Conservation (phyloP, 192 early-diverging fungal species). For the Bifiguratus adelaidae region DNA sequence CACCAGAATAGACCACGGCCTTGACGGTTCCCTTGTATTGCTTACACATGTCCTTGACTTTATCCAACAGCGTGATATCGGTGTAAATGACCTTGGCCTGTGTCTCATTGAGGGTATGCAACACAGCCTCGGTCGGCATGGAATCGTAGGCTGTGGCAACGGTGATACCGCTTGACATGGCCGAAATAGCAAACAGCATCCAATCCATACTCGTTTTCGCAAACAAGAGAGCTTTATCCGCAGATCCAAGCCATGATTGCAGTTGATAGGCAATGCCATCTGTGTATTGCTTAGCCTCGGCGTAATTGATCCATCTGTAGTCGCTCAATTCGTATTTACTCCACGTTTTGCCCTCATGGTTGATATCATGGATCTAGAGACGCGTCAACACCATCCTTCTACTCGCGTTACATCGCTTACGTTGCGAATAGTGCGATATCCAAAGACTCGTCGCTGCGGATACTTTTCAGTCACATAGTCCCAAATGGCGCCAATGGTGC, state of each 20-base stretch:
- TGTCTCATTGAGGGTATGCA: constrained; percentile 44
- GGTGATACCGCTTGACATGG: constrained; percentile 38
- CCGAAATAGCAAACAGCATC: too few species aligned
- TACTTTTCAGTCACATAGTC: constrained; percentile 17
- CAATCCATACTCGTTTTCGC: too few species aligned
- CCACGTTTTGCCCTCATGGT: too few species aligned
- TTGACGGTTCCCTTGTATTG: constrained; percentile 25
- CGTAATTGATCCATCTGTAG: constrained; percentile 61
- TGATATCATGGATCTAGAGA: too few species aligned
- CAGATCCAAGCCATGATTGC: constrained; percentile 35
- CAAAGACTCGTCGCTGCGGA: constrained; percentile 23
- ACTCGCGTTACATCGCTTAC: too few species aligned
- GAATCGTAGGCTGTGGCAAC: constrained; percentile 76
- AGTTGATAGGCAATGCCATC: constrained; percentile 38
- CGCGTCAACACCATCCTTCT: too few species aligned
- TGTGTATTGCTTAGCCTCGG: constrained; percentile 29
- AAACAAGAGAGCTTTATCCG: constrained; percentile 29
- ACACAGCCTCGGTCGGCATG: constrained; percentile 61
- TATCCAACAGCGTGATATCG: too few species aligned
- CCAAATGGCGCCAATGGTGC: constrained; percentile 24
- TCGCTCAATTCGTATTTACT: constrained; percentile 48
- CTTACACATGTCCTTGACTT: too few species aligned
- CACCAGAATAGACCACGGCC: constrained; percentile 50
- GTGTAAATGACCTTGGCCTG: constrained; percentile 26
- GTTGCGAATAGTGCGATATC: too few species aligned